Evolutionary conservation across 2,329 filamentous ascomycete genomes (phyloP), one percentile per base, ranked within the genome.

Genomic region (Trichocomaceae sp.): DNA sequence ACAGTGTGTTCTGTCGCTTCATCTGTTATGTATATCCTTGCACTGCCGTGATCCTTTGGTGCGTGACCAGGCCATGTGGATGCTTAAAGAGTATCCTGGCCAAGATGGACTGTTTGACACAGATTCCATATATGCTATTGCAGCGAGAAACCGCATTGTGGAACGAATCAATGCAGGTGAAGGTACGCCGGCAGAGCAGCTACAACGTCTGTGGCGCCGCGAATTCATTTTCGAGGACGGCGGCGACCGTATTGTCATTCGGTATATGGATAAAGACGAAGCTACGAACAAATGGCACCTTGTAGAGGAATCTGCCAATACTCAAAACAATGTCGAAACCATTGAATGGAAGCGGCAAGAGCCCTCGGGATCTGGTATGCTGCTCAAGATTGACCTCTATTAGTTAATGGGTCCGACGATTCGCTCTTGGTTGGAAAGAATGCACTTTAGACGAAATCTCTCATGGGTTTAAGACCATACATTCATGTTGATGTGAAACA

Each of bases 1-100:
- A 44, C 49, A 51, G 13, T 51, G 37, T 15, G n/a, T 44, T 2
- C 20, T 51, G 49, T 22, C 37, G 29, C 1, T 44, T 23, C 39
- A 51, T 33, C 29, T 51, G 23, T 23, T 51, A 22, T 33, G n/a
- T 13, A 23, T 51, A 22, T 12, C 49, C 23, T n/a, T 51, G 39
- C 49, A 51, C 31, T 51, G 49, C 7, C 49, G 49, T 33, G 49
- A 51, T 17, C 49, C 37, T 31, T 51, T 51, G 13, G 49, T 44
- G 17, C 37, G 49, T 0, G 49, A 51, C 8, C 49, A 51, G 39
- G 49, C 49, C 7, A 17, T 51, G 37, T 42, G 39, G 49, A 51
- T 51, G 49, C 49, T 51, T 17, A 20, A 22, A 33, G 49, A 51
- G 5, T 51, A 51, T n/a, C 37, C 49, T n/a, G 49, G 49, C 17